Evolutionary conservation across 2,329 filamentous ascomycete species (phyloP).

Genomic region (Aspergillus terreus): DNA sequence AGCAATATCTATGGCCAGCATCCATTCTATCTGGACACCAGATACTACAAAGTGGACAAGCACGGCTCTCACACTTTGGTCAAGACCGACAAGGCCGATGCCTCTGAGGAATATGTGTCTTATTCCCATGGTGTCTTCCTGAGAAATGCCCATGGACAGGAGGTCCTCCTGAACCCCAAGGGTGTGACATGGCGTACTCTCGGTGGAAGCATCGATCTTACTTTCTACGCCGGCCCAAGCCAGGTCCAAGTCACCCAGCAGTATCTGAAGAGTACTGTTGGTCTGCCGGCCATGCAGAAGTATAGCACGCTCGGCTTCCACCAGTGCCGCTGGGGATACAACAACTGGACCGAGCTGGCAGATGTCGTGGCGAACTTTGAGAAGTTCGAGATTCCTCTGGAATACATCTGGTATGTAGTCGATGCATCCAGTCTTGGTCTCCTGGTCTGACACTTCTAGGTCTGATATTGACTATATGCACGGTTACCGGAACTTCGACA

Average conservation of each 20-base stretch:
- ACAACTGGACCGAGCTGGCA: constrained; percentile 65
- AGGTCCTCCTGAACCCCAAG: constrained; percentile 61
- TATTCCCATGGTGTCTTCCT: constrained; percentile 74
- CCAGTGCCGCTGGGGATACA: constrained; percentile 80
- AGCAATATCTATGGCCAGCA: constrained; percentile 72
- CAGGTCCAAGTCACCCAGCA: constrained; percentile 65
- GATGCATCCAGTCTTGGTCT: background rate
- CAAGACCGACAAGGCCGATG: constrained; percentile 51
- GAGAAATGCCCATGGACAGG: constrained; percentile 73
- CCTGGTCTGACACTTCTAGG: constrained; percentile 12
- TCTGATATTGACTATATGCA: constrained; percentile 57
- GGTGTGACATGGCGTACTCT: constrained; percentile 70
- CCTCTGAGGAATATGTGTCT: constrained; percentile 56
- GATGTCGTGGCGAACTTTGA: constrained; percentile 54
- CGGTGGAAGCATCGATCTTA: constrained; percentile 74
- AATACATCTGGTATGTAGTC: constrained; percentile 43
- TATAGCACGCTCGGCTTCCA: constrained; percentile 81
- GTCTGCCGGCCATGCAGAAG: constrained; percentile 72
- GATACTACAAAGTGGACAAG: constrained; percentile 62
- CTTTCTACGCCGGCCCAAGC: constrained; percentile 71
- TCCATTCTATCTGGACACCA: constrained; percentile 74
- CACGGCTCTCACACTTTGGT: constrained; percentile 50
- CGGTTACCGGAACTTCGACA: constrained; percentile 57
- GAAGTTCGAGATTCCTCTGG: constrained; percentile 55
- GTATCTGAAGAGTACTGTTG: constrained; percentile 65